Base-by-base conservation (phyloP, 1,139 yeast genomes). In the Kodamaea plutei region DNA sequence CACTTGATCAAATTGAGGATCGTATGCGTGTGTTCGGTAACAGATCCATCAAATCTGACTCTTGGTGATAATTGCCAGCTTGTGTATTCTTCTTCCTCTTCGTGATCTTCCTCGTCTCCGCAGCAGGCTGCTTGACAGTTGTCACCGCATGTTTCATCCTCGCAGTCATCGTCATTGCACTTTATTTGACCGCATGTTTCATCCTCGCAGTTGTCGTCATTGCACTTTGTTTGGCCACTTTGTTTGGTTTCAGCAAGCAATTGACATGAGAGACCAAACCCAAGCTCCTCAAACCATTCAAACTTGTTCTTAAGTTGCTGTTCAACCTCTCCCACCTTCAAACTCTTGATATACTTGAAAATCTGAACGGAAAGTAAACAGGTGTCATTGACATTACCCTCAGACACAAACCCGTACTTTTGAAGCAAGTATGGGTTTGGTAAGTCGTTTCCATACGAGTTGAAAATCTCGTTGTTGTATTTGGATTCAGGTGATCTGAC, bases 381-480 rank as follows among this genome's bases (percentile, higher is more conserved):
- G 3, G 69, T 52, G 42, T 84, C 89, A 46, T 73, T 69, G 14
- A 62, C 61, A 45, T 84, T 83, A 25, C 67, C 61, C 37, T 61
- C 56, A 22, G 72, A 64, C 5, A 81, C 72, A 50, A 87, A 85
- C 0, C 95, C 95, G 47, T 85, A 87, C 36, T 84, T 69, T 15
- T 87, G 78, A 10, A 87, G 55, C 23, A 87, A 59, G 27, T 75
- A 69, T 0, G 84, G 69, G 44, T 84, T 84, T 10, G 82, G 62
- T 25, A 79, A 61, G 24, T 61, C 64, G 26, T 79, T 79, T 0
- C 95, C 95, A 46, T 84, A 85, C 0, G 91, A 77, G 53, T 84
- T 84, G 63, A 77, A 82, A 8, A 87, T 54, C 47, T 87, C 95
- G 34, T 44, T 52, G 4, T 45, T 43, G 10, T 62, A 50, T n/a